Percentiles rank a stretch among this genome's conserved stretches.
Evolutionary conservation across 805 yeast species (phyloP).

Genomic region (Lipomyces orientalis): DNA sequence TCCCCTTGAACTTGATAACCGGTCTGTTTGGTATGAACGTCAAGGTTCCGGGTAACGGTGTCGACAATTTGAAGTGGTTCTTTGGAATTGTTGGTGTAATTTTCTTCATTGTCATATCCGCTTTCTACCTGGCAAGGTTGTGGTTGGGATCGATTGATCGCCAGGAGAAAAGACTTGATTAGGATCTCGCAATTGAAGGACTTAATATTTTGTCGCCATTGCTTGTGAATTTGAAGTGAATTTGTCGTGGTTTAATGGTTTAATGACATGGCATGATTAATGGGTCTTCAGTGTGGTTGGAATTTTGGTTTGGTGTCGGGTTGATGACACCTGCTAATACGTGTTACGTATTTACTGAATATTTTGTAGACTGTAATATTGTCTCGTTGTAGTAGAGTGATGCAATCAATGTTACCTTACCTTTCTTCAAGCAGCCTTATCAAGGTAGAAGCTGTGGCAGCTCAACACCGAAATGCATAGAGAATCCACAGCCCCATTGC

Average conservation of each 20-base stretch:
- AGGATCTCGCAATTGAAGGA: background rate
- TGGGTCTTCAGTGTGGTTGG: no score
- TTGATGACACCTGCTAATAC: no score
- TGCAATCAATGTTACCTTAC: no score
- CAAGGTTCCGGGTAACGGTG: constrained; percentile 71
- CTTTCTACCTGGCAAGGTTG: constrained; percentile 49
- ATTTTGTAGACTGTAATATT: no score
- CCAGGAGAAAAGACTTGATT: background rate
- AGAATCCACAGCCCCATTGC: background rate
- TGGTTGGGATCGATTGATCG: constrained; percentile 24
- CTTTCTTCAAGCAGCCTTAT: no score
- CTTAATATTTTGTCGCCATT: no score
- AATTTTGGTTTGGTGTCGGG: no score
- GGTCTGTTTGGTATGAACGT: constrained; percentile 98
- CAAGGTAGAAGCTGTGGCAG: no score
- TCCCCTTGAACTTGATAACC: constrained; percentile 88
- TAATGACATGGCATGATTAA: no score
- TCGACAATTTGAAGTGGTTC: constrained; percentile 61
- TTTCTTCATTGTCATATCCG: constrained; percentile 49
- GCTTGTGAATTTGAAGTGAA: background rate
- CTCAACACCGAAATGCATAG: no score
- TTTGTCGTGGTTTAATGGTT: background rate
- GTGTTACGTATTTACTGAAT: no score
- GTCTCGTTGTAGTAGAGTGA: no score
- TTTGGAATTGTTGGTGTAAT: constrained; percentile 68